Base-by-base conservation (phyloP, 2,329 filamentous ascomycete genomes). In the Cladosporium sp. region DNA sequence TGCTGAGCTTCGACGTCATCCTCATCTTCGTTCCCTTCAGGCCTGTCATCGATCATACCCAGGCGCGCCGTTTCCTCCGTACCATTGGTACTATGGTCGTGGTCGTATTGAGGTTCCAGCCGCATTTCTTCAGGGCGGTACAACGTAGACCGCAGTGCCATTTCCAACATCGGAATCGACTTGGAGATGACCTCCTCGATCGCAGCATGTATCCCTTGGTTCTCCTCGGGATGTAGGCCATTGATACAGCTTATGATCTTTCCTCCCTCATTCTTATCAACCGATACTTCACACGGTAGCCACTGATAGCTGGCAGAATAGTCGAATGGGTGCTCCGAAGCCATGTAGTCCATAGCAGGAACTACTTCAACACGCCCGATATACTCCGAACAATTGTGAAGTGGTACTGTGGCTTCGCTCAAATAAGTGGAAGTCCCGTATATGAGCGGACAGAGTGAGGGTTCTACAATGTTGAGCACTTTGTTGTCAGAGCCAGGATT, bases 381-480 rank as follows among this genome's bases (percentile, higher is more conserved):
- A 9, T 9, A 9, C 8, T 32, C 28, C 28, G 8, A 32, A 9
- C 28, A 32, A 10, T 10, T 9, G 9, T 32, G 8, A 7, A 32
- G 28, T 2, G 8, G 3, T 9, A 32, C 28, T 7, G 2, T 61
- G 3, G 64, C 66, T 4, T 71, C 63, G 9, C 62, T 39, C 0
- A 83, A 62, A 3, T 76, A 73, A 3, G 74, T 73, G 2, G 76
- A 77, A 13, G 70, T 69, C 0, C 80, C 82, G 62, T 83, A 84
- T 1, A 83, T 66, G 0, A 88, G 68, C 0, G 85, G 84, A 61
- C 79, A 88, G 6, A 88, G 73, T 0, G 83, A 88, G 1, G 85
- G 84, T 61, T 88, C 80, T 4, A 88, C 77, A 1, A 88, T 71
- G 65, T 89, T 80, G 0, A 85, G 77, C 1, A 89, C 83, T 59